Base-by-base conservation (phyloP, 2,329 filamentous ascomycete genomes). In the Exophiala alcalophila region DNA sequence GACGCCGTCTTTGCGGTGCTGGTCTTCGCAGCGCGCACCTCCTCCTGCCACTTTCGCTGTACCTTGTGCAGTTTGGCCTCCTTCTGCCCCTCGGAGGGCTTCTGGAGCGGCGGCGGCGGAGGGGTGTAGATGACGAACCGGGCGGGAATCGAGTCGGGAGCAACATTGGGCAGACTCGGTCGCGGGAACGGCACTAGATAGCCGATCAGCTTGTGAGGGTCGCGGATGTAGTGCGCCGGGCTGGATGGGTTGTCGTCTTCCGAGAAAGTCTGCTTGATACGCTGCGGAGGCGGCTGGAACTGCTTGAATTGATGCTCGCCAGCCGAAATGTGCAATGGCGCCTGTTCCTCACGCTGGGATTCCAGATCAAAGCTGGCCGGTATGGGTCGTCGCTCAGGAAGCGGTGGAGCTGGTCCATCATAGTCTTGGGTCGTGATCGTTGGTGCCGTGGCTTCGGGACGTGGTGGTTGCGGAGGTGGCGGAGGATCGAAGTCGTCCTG, bases 61-160 rank as follows among this genome's bases (percentile, higher is more conserved):
- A 68, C 57, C 47, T 69, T 69, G 52, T 69, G 68, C 28, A 65
- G 45, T 19, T 63, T 63, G 31, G 49, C 59, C 51, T 71, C 68
- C 44, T 69, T 70, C 30, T 66, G 62, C 28, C 67, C 68, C 23
- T 65, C 60, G 11, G 55, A 57, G 0, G 68, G 67, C 38, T 62
- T 64, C 9, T 56, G 54, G 1, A 71, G 55, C 7, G 68, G 68
- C 6, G 67, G 67, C 4, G 65, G 59, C 4, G 67, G 67, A 3
- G 68, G 68, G 0, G 68, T 70, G 52, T 70, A 71, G 45, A 71
- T 62, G 15, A 71, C 54, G 50, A 69, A 71, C 8, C 67, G 63
- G 4, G 59, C 49, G 0, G 68, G 67, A 5, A 70, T 60, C 4
- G 40, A 40, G 19, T 62, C 59, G 10, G 58, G 40, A 5, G 57